Conservation (phyloP, 495 filamentous ascomycete genomes). For the Cercophora sp. region DNA sequence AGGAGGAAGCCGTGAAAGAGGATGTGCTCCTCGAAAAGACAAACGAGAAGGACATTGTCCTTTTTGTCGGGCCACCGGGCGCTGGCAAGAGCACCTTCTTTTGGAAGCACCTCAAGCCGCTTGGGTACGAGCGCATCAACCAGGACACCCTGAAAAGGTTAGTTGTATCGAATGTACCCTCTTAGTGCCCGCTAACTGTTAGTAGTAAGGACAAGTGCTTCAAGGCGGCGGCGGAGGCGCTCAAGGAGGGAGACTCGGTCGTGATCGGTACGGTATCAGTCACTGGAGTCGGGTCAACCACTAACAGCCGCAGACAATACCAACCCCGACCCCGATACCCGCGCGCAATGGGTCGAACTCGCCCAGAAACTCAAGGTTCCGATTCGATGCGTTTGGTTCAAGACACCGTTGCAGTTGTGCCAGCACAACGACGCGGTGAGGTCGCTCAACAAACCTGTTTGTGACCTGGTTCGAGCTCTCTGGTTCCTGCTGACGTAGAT, state of each 20-base stretch:
- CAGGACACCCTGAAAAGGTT: conserved; percentile 87
- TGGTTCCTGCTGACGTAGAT: neutral
- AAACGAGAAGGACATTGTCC: conserved; percentile 67
- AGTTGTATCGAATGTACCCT: conserved; percentile 17
- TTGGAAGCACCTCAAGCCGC: conserved; percentile 69
- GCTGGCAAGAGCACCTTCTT: conserved; percentile 91
- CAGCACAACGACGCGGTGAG: conserved; percentile 87
- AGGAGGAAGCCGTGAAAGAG: conserved; percentile 10
- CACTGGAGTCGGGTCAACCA: neutral
- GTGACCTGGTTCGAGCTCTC: conserved; percentile 27
- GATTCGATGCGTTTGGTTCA: conserved; percentile 85
- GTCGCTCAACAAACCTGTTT: conserved; percentile 57
- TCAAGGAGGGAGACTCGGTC: conserved; percentile 63
- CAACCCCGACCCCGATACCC: conserved; percentile 73
- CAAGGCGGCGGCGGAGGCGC: conserved; percentile 62
- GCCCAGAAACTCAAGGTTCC: conserved; percentile 66
- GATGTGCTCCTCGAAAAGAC: conserved; percentile 53
- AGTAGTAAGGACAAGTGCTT: conserved; percentile 65
- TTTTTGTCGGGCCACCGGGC: conserved; percentile 85
- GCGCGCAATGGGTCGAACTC: conserved; percentile 70
- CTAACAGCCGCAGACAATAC: conserved; percentile 66
- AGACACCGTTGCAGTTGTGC: conserved; percentile 65
- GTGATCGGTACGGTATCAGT: conserved; percentile 52
- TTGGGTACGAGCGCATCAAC: conserved; percentile 82
- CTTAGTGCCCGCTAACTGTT: conserved; percentile 1